Percentiles rank a stretch among this genome's conserved stretches.
Evolutionary conservation across 306 rosid species (phyloP).

Genomic region (Inga laurina): DNA sequence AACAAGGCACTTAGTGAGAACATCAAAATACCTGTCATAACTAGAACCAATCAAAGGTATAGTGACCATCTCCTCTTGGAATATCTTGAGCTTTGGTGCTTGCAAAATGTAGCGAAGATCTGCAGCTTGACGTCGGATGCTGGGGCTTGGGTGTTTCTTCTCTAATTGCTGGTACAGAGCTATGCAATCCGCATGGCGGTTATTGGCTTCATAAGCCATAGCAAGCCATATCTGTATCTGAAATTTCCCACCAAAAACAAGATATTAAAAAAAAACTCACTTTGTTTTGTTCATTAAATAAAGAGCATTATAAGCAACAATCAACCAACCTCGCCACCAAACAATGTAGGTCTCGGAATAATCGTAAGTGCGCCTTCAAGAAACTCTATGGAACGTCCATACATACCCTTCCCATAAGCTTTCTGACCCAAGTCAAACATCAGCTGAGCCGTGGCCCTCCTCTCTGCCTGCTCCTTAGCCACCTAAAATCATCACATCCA

Average conservation of each 20-base stretch:
- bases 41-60: slow-evolving; percentile 71
- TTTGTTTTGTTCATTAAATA: background rate
- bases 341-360: slow-evolving; percentile 74
- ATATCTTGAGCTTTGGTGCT: slow-evolving; percentile 95
- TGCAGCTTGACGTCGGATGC: slow-evolving; percentile 91
- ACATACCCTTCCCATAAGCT: slow-evolving; percentile 89
- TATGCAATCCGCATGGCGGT: slow-evolving; percentile 87
- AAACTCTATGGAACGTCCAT: slow-evolving; percentile 90
- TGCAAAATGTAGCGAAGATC: slow-evolving; percentile 94
- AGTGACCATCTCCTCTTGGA: slow-evolving; percentile 97
- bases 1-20: background rate
- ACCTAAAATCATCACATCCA: slow-evolving; percentile 57
- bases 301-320: background rate
- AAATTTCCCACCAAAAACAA: slow-evolving; percentile 16
- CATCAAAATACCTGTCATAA: slow-evolving; percentile 59
- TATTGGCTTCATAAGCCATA: slow-evolving; percentile 96
- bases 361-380: slow-evolving; percentile 94
- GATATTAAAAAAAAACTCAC: no score
- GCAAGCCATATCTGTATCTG: slow-evolving; percentile 99
- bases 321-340: slow-evolving; percentile 96
- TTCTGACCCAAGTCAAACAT: slow-evolving; percentile 97
- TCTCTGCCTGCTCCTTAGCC: slow-evolving; percentile 94
- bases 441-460: slow-evolving; percentile 87
- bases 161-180: slow-evolving; percentile 82
- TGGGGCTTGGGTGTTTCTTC: slow-evolving; percentile 66